A percentile compares a stretch with the other conserved stretches of the same genome.
Conservation (phyloP, 2,329 filamentous ascomycete species). For the Fragosphaeria purpurea region DNA sequence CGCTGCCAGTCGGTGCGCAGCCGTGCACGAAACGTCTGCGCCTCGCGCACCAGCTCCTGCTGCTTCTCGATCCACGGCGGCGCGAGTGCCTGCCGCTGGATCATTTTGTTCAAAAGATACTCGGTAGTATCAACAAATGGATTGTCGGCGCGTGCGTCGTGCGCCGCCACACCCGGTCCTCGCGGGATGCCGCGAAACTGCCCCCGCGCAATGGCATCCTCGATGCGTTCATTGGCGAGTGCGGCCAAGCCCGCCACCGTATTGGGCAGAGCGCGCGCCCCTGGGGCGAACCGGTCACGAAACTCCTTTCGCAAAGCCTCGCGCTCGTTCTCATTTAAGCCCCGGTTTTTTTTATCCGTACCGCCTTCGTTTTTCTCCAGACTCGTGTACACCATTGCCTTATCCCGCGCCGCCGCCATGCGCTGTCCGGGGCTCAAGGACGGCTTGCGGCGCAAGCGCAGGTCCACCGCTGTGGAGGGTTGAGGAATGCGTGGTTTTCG, state of each 20-base stretch:
- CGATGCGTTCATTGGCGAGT: constrained; percentile 80
- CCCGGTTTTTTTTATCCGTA: constrained; percentile 24
- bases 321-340: constrained; percentile 60
- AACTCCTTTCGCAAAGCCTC: constrained; percentile 64
- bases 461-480: constrained; percentile 33
- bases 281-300: constrained; percentile 68
- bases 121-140: constrained; percentile 95
- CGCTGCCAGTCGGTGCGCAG: constrained; percentile 75
- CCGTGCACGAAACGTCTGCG: constrained; percentile 60
- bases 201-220: constrained; percentile 83
- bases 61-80: constrained; percentile 99
- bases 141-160: constrained; percentile 73
- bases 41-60: constrained; percentile 68
- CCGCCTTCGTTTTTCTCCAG: constrained; percentile 30
- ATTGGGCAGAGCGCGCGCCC: constrained; percentile 62
- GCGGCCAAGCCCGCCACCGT: constrained; percentile 69
- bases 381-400: constrained; percentile 43
- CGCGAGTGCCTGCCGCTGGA: constrained; percentile 88
- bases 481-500: constrained; percentile 34
- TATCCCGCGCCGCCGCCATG: constrained; percentile 46
- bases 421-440: constrained; percentile 34
- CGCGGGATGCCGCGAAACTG: constrained; percentile 78
- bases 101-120: constrained; percentile 98
- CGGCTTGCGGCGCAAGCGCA: constrained; percentile 35
- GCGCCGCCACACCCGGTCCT: constrained; percentile 61